phyloP scores from a whole-genome alignment of 2,329 filamentous ascomycete species.

The Colletotrichum spinosum region DNA sequence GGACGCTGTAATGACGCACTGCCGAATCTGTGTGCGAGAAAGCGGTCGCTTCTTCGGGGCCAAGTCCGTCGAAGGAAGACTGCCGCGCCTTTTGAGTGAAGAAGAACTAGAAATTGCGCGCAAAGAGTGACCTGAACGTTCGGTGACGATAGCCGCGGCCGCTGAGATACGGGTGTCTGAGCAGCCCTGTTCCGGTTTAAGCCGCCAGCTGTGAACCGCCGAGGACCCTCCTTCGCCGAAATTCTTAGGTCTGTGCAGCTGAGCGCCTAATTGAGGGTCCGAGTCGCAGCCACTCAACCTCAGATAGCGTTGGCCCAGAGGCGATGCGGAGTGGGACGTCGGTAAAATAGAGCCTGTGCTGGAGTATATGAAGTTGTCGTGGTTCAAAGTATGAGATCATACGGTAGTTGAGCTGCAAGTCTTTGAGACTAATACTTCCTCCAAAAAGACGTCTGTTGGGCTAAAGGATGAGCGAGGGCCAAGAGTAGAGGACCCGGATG shows the following conservation, averaged over 20 bases:
- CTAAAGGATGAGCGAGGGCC: conserved; percentile 13
- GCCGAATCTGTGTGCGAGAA: conserved; percentile 4
- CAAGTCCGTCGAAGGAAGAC: too few relatives aligned
- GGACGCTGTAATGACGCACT: conserved; percentile 33
- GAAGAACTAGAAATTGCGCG: conserved; percentile 25
- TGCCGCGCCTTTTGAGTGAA: too few relatives aligned
- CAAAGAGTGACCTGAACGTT: conserved; percentile 10
- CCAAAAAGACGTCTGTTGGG: conserved; percentile 21
- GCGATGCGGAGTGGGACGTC: too few relatives aligned
- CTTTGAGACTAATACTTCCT: conserved; percentile 16
- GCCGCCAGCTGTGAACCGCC: conserved; percentile 23
- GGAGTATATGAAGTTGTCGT: too few relatives aligned
- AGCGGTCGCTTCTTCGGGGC: too few relatives aligned
- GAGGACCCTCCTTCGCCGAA: conserved; percentile 20
- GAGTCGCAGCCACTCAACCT: neutral
- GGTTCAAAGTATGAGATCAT: neutral
- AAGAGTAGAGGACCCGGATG: conserved; percentile 29
- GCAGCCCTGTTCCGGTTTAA: conserved; percentile 35
- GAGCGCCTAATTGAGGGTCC: neutral
- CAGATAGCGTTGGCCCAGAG: too few relatives aligned
- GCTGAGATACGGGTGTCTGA: conserved; percentile 31
- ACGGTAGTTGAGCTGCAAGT: conserved; percentile 9
- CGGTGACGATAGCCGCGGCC: conserved; percentile 16
- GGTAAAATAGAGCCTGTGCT: too few relatives aligned
- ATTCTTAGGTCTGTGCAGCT: conserved; percentile 30